phyloP scores from a whole-genome alignment of 1,284 basidiomycete genomes.

The Cryptococcus sp. region DNA sequence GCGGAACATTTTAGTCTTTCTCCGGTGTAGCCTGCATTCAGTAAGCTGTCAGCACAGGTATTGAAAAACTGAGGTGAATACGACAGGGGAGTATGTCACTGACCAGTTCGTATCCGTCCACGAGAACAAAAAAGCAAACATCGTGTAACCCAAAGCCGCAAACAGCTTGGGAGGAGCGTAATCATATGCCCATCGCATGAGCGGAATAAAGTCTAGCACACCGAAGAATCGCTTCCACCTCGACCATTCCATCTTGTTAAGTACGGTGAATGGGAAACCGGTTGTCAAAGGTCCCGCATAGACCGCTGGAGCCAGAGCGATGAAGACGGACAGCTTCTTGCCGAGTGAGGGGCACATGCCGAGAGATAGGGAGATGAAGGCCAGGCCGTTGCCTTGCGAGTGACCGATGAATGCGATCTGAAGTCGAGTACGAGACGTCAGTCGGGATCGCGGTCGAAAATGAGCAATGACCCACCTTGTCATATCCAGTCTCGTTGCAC shows the following conservation, averaged over 20 bases:
- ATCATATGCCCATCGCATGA: conserved; percentile 64
- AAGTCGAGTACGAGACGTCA: not conserved
- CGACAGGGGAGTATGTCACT: conserved; percentile 1
- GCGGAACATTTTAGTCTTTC: conserved; percentile 65
- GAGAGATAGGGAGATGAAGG: conserved; percentile 60
- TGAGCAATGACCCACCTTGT: conserved; percentile 54
- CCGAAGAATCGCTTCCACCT: conserved; percentile 62
- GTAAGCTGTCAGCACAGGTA: not conserved
- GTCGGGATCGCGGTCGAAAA: not conserved
- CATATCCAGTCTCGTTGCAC: conserved; percentile 59
- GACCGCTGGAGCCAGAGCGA: conserved; percentile 64
- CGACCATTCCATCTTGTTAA: conserved; percentile 59
- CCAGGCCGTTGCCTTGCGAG: conserved; percentile 62
- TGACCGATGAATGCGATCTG: conserved; percentile 64
- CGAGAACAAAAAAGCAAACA: conserved; percentile 62
- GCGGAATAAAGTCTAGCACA: conserved; percentile 63
- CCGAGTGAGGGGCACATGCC: conserved; percentile 63
- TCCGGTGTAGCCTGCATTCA: conserved; percentile 53
- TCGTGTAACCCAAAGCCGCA: conserved; percentile 55
- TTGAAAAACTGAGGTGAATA: no score
- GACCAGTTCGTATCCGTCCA: conserved; percentile 67
- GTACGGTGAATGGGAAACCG: conserved; percentile 61
- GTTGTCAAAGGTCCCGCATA: conserved; percentile 63
- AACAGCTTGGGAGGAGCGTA: conserved; percentile 58
- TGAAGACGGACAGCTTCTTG: conserved; percentile 60